These are phyloP conservation scores for Trypanosoma lewisi DNA, from an alignment of 208 protist genomes.

Conservation along the genomic window DNA sequence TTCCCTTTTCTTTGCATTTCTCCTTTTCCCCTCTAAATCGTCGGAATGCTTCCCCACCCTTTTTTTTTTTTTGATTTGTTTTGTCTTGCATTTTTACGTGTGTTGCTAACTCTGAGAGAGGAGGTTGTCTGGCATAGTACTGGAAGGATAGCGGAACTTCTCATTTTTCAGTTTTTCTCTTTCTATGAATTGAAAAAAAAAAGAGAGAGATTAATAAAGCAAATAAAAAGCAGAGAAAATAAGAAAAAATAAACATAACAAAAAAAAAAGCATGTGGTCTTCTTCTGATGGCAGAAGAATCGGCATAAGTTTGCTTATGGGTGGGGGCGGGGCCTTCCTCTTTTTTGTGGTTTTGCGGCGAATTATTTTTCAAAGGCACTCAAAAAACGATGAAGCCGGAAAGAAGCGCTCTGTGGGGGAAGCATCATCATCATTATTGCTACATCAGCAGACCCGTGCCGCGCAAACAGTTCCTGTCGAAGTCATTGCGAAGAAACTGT, in stretches of 20 bases:
- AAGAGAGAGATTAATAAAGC: background rate
- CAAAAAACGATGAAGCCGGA: background rate
- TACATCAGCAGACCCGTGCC: background rate
- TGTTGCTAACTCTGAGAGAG: too few relatives aligned
- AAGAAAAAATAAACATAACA: conserved; percentile 2
- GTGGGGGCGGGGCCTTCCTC: conserved; percentile 3
- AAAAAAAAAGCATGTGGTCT: background rate
- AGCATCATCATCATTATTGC: background rate
- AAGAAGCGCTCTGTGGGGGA: background rate
- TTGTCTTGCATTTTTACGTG: too few relatives aligned
- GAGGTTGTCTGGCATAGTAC: background rate
- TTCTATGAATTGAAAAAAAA: background rate
- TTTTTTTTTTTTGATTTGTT: background rate
- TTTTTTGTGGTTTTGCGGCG: conserved; percentile 5
- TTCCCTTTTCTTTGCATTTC: background rate
- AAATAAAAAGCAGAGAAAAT: background rate
- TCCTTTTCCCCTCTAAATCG: background rate
- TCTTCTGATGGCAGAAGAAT: background rate
- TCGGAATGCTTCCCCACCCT: background rate
- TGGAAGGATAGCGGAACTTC: too few relatives aligned
- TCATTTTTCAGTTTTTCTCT: too few relatives aligned
- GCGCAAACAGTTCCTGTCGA: conserved; percentile 27
- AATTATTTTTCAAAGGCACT: background rate
- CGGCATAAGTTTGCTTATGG: background rate
- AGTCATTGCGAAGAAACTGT: conserved; percentile 26